Evolutionary conservation across 164 flowering plant genomes (phyloP).

Genomic region (Amborella trichopoda): DNA sequence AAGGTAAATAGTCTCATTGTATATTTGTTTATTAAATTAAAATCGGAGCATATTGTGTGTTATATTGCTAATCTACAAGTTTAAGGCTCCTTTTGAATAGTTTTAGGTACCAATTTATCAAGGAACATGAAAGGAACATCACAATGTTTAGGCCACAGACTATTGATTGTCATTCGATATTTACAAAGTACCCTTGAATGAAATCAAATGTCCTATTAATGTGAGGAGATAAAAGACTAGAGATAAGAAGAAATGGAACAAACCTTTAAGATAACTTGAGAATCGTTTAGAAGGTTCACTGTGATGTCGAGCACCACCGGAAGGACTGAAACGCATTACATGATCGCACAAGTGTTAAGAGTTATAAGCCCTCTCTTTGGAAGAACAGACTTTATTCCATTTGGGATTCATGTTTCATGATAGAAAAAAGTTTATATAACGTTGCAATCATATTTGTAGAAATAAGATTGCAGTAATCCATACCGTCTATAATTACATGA

Average conservation of each 20-base stretch:
- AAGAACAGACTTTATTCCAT: neutral
- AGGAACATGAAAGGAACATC: no score
- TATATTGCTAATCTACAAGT: no score
- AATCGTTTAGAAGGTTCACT: constrained; percentile 77
- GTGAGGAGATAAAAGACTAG: no score
- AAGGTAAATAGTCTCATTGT: no score
- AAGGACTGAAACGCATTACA: constrained; percentile 38
- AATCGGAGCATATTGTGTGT: no score
- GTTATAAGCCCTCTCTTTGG: neutral
- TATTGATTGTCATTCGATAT: no score
- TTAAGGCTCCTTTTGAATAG: no score
- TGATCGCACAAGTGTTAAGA: constrained; percentile 2
- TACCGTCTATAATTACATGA: neutral
- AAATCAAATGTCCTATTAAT: no score
- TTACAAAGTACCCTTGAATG: no score
- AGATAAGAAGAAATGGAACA: constrained; percentile 4
- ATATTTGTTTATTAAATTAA: no score
- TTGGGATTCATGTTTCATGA: neutral
- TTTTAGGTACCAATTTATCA: no score
- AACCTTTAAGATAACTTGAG: constrained; percentile 70
- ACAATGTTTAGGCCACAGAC: no score
- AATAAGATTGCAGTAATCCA: neutral
- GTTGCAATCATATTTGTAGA: neutral
- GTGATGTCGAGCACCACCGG: constrained; percentile 82
- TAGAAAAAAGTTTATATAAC: neutral